Evolutionary conservation across 371 early-diverging fungal genomes (phyloP).

Genomic region (Capillidium rhysosporum): DNA sequence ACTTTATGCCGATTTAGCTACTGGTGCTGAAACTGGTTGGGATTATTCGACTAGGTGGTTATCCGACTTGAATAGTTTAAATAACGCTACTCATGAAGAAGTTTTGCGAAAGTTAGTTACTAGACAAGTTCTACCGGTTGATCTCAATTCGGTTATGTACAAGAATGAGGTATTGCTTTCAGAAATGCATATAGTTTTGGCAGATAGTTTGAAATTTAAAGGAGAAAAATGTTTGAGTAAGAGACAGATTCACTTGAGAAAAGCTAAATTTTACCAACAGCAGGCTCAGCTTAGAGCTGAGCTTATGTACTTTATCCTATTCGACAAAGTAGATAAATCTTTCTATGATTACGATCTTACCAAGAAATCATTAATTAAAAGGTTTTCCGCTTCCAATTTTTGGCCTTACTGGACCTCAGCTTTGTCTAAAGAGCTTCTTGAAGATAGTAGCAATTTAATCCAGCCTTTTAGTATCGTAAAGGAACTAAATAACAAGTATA

Average conservation of each 20-base stretch:
- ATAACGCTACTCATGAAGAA: background rate
- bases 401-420: conserved; percentile 18
- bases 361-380: background rate
- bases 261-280: conserved; percentile 9
- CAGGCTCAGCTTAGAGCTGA: conserved; percentile 10
- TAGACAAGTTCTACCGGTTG: conserved; percentile 51
- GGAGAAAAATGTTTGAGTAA: conserved; percentile 5
- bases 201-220: background rate
- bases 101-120: conserved; percentile 32
- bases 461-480: conserved; percentile 17
- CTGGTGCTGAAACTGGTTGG: conserved; percentile 82
- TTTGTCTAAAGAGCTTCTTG: conserved; percentile 12
- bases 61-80: background rate
- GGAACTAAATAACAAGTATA: conserved; percentile 13
- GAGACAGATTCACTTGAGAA: conserved; percentile 7
- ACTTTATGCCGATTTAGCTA: conserved; percentile 45
- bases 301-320: conserved; percentile 18
- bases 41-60: conserved; percentile 70
- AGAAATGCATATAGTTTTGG: conserved; percentile 16
- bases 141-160: conserved; percentile 70
- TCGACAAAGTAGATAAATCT: conserved; percentile 11
- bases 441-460: conserved; percentile 7
- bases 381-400: conserved; percentile 4
- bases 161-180: conserved; percentile 37
- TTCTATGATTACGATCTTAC: conserved; percentile 20